Base-by-base conservation (phyloP, 371 early-diverging fungal genomes). In the Actinomucor elegans region DNA sequence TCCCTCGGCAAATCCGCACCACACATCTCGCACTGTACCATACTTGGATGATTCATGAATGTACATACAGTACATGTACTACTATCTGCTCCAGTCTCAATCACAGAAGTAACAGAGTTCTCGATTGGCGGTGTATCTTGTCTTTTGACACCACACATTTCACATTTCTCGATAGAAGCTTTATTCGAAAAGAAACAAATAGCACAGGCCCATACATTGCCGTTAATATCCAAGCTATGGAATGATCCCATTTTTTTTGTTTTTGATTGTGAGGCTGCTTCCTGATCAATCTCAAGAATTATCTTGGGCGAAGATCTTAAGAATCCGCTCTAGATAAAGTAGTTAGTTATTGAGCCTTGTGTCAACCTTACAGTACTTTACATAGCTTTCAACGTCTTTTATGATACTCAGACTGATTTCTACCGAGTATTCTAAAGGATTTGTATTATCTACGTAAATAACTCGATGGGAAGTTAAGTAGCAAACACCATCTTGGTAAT, bases 11-110 rank as follows among this genome's bases (percentile, higher is more conserved):
- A 70, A 49, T 78, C 71, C 0, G 81, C 65, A 24, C 80, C 88
- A 61, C 93, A 92, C 59, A 92, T 80, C 52, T 90, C 93, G 64
- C 96, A 96, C 14, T 75, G 73, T 4, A 73, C 59, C 84, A 92
- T 83, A 49, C 87, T 87, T 0, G 83, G 77, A 62, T 92, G 92
- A 61, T 96, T 96, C 40, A 86, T 69, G 64, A 93, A 95, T 0
- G 94, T 95, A 67, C 96, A 91, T 2, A 71, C 66, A 7, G 78
- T 67, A 48, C 92, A 91, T 10, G 81, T 63, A n/a, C 76, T 64
- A 5, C 52, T 61, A 28, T 63, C 46, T 20, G 42, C 28, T 5
- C 34, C 48, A 21, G 51, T 23, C 12, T 43, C 27, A 20, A 37
- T 44, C 11, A 45, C 14, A n/a, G 47, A 31, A 17, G n/a, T 27